Percentiles rank a stretch among this genome's conserved stretches.
phyloP scores from a whole-genome alignment of 441 rosid genomes.

The Omphalea diandra region DNA sequence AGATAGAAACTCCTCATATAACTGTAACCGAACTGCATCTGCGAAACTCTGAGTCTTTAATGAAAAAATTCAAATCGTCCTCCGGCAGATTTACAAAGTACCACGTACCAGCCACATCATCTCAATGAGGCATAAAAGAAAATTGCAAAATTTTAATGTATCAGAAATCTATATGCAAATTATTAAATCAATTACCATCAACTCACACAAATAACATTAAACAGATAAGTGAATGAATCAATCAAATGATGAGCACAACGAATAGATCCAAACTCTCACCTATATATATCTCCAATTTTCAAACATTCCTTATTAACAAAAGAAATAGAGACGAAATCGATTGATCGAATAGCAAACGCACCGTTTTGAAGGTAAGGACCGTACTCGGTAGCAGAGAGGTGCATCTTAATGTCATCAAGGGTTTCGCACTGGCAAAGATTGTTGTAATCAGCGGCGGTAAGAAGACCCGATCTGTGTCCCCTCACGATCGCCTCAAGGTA shows the following conservation, averaged over 20 bases:
- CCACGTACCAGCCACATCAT: too few species aligned
- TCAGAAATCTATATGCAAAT: too few species aligned
- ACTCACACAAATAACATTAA: too few species aligned
- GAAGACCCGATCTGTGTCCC: slow-evolving; percentile 86
- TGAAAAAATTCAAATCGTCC: background rate
- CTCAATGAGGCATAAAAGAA: too few species aligned
- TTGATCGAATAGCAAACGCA: slow-evolving; percentile 23
- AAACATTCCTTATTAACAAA: background rate
- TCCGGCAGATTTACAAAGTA: background rate
- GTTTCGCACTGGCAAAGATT: slow-evolving; percentile 95
- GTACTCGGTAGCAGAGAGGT: slow-evolving; percentile 96
- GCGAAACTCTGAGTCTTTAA: background rate
- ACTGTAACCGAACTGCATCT: background rate
- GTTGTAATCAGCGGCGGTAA: slow-evolving; percentile 92
- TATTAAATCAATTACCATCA: too few species aligned
- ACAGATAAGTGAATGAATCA: too few species aligned
- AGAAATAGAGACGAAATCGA: background rate
- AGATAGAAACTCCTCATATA: too few species aligned
- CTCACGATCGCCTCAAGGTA: slow-evolving; percentile 95
- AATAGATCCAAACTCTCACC: background rate
- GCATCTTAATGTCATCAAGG: slow-evolving; percentile 99
- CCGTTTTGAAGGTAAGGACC: slow-evolving; percentile 96
- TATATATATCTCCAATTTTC: too few species aligned
- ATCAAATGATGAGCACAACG: too few species aligned
- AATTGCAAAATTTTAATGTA: too few species aligned